These are phyloP conservation scores for Neckera pumila DNA, from an alignment of 225 moss, liverwort and hornwort genomes.

Conservation along the genomic window DNA sequence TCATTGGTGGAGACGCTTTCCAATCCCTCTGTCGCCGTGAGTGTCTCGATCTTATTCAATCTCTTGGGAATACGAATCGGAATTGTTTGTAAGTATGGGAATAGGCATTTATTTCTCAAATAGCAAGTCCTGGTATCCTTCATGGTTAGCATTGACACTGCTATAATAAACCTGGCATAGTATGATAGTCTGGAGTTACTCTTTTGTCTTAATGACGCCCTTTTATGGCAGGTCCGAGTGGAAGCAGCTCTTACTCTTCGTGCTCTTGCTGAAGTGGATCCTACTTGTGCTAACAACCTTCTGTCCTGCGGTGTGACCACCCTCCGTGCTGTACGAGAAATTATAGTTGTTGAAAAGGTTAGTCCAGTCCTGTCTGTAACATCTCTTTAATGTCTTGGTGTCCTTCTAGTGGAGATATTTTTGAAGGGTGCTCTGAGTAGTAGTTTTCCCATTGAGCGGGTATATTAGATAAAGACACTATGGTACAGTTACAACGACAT, in stretches of 20 bases:
- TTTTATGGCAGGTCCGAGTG: conserved; percentile 65
- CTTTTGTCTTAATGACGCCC: background rate
- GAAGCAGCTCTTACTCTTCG: conserved; percentile 95
- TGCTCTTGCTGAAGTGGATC: conserved; percentile 93
- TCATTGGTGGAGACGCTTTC: conserved; percentile 56
- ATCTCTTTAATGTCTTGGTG: background rate
- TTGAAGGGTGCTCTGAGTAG: background rate
- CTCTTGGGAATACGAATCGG: background rate
- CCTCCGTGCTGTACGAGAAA: conserved; percentile 90
- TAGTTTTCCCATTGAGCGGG: background rate
- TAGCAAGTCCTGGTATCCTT: background rate
- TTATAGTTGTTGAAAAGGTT: conserved; percentile 80
- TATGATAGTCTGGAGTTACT: background rate
- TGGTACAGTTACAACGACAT: background rate
- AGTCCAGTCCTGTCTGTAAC: conserved; percentile 4
- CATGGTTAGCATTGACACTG: background rate
- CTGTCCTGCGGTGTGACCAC: conserved; percentile 89
- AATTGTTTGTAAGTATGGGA: background rate
- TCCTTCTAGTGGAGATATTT: background rate
- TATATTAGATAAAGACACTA: background rate
- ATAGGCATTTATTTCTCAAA: background rate
- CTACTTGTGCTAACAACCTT: conserved; percentile 88
- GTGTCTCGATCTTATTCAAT: background rate
- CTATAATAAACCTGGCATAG: background rate
- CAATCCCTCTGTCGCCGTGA: conserved; percentile 48